These are phyloP conservation scores for Helicosporidium sp. DNA, from an alignment of 139 green algal genomes.

Conservation along the genomic window DNA sequence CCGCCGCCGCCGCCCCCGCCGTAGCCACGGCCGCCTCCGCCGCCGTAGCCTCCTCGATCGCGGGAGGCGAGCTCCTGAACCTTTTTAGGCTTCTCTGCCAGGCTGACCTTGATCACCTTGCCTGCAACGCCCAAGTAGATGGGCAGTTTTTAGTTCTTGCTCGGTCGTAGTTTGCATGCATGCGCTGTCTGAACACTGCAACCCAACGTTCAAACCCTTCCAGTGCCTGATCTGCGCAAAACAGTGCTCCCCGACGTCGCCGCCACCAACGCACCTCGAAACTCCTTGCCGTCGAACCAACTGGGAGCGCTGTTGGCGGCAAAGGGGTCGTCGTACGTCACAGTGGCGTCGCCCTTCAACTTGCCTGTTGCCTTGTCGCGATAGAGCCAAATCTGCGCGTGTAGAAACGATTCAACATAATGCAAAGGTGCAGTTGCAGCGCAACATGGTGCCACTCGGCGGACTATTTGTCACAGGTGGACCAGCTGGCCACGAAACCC, in stretches of 20 bases:
- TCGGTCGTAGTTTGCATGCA: too few relatives aligned
- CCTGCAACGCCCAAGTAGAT: not conserved
- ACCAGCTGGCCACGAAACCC: too few relatives aligned
- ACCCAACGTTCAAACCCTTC: not conserved
- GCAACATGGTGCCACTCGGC: too few relatives aligned
- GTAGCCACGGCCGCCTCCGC: slow-evolving; percentile 15
- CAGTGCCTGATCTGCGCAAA: too few relatives aligned
- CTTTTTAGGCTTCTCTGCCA: slow-evolving; percentile 17
- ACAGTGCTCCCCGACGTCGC: too few relatives aligned
- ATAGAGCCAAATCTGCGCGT: slow-evolving; percentile 30
- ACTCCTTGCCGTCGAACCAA: slow-evolving; percentile 77
- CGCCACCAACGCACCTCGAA: slow-evolving; percentile 4
- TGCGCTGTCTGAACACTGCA: not conserved
- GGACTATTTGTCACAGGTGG: too few relatives aligned
- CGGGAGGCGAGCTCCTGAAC: not conserved
- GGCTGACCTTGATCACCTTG: slow-evolving; percentile 3
- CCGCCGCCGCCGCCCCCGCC: slow-evolving; percentile 6
- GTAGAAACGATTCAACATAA: too few relatives aligned
- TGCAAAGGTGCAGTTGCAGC: not conserved
- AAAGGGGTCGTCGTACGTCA: slow-evolving; percentile 64
- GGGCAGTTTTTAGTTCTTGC: not conserved
- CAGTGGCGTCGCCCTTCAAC: slow-evolving; percentile 63
- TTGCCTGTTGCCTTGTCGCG: slow-evolving; percentile 45
- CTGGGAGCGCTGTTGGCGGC: slow-evolving; percentile 43
- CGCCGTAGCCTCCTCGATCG: slow-evolving; percentile 9